Base-by-base conservation (phyloP, 2,329 filamentous ascomycete species). In the Trichoderma atrobrunneum region DNA sequence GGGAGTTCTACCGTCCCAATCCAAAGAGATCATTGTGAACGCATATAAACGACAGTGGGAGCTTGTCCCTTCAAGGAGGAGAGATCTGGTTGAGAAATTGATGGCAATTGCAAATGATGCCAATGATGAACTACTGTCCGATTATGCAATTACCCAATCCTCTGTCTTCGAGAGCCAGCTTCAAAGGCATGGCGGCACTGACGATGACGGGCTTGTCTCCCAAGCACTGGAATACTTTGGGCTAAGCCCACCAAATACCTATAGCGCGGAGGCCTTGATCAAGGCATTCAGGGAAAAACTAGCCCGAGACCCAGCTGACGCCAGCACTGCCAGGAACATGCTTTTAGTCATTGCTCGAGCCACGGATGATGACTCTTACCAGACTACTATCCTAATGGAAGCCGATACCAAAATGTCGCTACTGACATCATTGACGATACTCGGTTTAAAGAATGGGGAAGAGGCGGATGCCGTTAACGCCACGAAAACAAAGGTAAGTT, bases 31-130 rank as follows among this genome's bases (percentile, higher is more conserved):
- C 16, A 74, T 83, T 12, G 81, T 78, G 63, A 82, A 80, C 74
- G 81, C 82, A n/a, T 83, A 83, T 72, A 81, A 79, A 54, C 77
- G 81, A n/a, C 82, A 83, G 64, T 83, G 82, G 82, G 80, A 82
- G 5, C 74, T 82, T 10, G 11, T 80, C 7, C 80, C 81, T 2
- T 77, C 62, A 12, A 78, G 77, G 28, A 74, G 80, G 21, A 77
- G 76, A 34, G 74, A 76, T 7, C 67, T 83, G 26, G 78, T 83
- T 18, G 79, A 82, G 3, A 76, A 76, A 7, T 75, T 83, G 6
- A 76, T 80, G 74, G 76, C 71, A 4, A 76, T 83, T 61, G 82
- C 81, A 2, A 81, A 81, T 60, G 80, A 83, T 56, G 69, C 76
- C 5, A 77, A 78, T 16, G 79, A 83, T 56, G 78, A 82, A 24